Evolutionary conservation across 139 green algal genomes (phyloP).

Genomic region (Mychonastes homosphaera): DNA sequence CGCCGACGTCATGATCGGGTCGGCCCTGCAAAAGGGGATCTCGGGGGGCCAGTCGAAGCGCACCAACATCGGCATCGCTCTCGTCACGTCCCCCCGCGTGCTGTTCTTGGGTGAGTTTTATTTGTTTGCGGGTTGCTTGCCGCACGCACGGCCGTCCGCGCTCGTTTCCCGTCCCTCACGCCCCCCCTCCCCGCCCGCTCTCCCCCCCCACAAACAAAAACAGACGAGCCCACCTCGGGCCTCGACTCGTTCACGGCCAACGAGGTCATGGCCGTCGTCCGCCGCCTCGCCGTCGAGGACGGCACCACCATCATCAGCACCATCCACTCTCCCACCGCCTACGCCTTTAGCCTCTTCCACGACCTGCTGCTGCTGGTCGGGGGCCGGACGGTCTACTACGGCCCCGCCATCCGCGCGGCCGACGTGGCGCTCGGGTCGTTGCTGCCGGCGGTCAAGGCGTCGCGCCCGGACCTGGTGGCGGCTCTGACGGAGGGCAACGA

Average conservation of each 20-base stretch:
- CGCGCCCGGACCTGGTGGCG: no score
- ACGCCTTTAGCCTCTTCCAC: conserved; percentile 68
- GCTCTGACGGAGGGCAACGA: no score
- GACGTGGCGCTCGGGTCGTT: no score
- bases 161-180: neutral
- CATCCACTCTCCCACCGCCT: conserved; percentile 59
- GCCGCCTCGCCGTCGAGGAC: conserved; percentile 15
- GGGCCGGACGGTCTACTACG: conserved; percentile 41
- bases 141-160: neutral
- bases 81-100: conserved; percentile 51
- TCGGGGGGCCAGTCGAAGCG: conserved; percentile 53
- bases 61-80: conserved; percentile 49
- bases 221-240: conserved; percentile 53
- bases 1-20: conserved; percentile 22
- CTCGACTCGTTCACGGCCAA: conserved; percentile 56
- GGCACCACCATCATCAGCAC: conserved; percentile 52
- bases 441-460: no score
- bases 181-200: neutral
- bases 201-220: neutral
- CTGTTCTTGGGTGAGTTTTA: conserved; percentile 44
- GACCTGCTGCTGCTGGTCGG: conserved; percentile 36
- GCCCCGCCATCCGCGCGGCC: no score
- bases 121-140: no score
- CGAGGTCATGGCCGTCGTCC: conserved; percentile 45
- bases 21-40: conserved; percentile 43